phyloP scores from a whole-genome alignment of 805 yeast genomes.

The Kodamaea sagamina region DNA sequence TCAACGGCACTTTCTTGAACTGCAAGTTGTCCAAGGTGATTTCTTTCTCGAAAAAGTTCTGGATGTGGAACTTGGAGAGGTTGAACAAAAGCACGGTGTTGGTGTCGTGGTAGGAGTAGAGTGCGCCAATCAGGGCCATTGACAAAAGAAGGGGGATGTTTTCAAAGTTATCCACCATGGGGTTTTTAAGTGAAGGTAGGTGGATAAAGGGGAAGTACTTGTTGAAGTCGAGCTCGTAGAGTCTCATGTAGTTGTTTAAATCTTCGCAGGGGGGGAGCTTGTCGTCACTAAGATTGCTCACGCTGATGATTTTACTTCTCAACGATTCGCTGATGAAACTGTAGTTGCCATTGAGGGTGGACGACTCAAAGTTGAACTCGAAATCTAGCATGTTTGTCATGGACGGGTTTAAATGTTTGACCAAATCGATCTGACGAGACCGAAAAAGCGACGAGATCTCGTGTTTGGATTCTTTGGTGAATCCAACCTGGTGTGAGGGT shows the following conservation, averaged over 20 bases:
- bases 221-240: constrained; percentile 77
- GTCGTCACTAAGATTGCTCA: constrained; percentile 53
- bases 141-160: constrained; percentile 69
- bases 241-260: constrained; percentile 70
- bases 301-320: constrained; percentile 52
- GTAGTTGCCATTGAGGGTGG: constrained; percentile 12
- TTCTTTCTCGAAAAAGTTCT: constrained; percentile 60
- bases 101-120: constrained; percentile 76
- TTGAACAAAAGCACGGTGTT: constrained; percentile 73
- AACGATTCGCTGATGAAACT: constrained; percentile 38
- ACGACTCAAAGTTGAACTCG: constrained; percentile 13
- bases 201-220: constrained; percentile 85
- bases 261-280: constrained; percentile 78
- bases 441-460: constrained; percentile 65
- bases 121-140: constrained; percentile 87
- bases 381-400: constrained; percentile 13
- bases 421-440: constrained; percentile 65
- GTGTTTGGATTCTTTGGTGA: constrained; percentile 28
- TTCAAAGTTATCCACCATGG: constrained; percentile 43
- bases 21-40: constrained; percentile 46
- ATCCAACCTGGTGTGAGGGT: constrained; percentile 61
- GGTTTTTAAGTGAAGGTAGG: constrained; percentile 53
- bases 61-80: constrained; percentile 65
- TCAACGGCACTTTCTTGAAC: constrained; percentile 55
- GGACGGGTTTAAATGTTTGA: constrained; percentile 39